phyloP scores from a whole-genome alignment of 2,329 filamentous ascomycete species.

The Ascochyta viciae-villosae region DNA sequence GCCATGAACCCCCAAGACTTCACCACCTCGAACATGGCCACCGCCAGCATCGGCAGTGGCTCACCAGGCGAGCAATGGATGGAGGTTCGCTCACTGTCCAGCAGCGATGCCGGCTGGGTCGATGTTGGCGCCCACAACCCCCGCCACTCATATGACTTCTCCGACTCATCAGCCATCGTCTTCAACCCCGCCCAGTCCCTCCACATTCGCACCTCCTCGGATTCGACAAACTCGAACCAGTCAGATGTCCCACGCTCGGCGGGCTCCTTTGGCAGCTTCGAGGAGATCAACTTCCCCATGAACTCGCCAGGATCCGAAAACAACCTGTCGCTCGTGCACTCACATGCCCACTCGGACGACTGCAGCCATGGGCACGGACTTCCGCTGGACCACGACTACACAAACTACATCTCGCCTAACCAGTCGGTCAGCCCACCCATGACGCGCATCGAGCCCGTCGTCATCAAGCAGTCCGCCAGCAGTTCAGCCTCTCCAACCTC shows the following conservation, averaged over 20 bases:
- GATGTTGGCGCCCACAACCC: conserved; percentile 66
- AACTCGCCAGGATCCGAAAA: conserved; percentile 82
- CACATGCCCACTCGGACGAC: conserved; percentile 35
- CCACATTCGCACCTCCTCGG: conserved; percentile 85
- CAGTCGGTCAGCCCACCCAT: conserved; percentile 71
- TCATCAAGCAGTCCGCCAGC: conserved; percentile 70
- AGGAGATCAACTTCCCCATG: conserved; percentile 74
- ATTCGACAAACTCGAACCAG: conserved; percentile 83
- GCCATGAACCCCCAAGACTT: conserved; percentile 56
- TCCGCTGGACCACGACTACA: conserved; percentile 40
- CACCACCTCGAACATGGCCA: conserved; percentile 29
- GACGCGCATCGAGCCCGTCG: conserved; percentile 71
- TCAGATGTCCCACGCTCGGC: conserved; percentile 66
- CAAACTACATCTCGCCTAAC: conserved; percentile 51
- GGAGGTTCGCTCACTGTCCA: conserved; percentile 86
- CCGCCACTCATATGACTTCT: conserved; percentile 74
- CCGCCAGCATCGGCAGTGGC: conserved; percentile 57
- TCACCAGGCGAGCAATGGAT: conserved; percentile 82
- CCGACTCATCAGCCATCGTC: conserved; percentile 67
- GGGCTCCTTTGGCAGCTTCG: conserved; percentile 79
- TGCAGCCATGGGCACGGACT: conserved; percentile 37
- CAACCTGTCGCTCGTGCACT: conserved; percentile 32
- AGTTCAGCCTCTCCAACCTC: conserved; percentile 67
- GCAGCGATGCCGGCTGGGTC: conserved; percentile 86
- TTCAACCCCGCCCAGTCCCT: conserved; percentile 92